Percentiles rank a stretch among this genome's conserved stretches.
Conservation (phyloP, 345 rosid genomes). For the Carallia brachiata region DNA sequence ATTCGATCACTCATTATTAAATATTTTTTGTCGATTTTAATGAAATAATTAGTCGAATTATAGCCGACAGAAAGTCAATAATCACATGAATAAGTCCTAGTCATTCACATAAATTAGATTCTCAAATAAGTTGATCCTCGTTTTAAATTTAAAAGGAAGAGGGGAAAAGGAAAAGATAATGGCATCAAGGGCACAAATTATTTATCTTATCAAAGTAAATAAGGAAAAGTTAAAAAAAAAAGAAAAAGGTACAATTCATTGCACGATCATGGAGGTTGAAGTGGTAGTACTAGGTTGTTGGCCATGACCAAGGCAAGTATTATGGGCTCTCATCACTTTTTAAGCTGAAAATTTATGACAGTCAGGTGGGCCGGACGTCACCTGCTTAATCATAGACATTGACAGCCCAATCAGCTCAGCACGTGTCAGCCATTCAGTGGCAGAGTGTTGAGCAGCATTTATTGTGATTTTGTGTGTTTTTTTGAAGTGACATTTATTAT, state of each 20-base stretch:
- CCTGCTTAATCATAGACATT: not conserved
- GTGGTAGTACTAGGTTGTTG: constrained; percentile 54
- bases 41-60: not conserved
- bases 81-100: constrained; percentile 2
- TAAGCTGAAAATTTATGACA: not conserved
- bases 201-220: no score
- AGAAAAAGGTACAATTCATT: not conserved
- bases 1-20: not conserved
- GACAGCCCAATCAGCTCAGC: not conserved
- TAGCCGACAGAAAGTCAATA: not conserved
- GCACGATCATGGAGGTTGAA: constrained; percentile 9
- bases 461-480: no score
- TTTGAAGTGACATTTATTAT: no score
- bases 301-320: constrained; percentile 34
- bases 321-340: constrained; percentile 22
- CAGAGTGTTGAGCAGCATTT: no score
- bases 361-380: not conserved
- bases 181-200: no score
- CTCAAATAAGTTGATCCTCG: not conserved
- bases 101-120: not conserved
- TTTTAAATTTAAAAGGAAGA: not conserved
- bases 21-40: not conserved
- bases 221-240: not conserved
- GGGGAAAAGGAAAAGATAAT: no score
- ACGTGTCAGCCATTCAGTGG: no score